These are phyloP conservation scores for Bipolaris oryzae DNA, from an alignment of 2,329 filamentous ascomycete genomes.

Conservation along the genomic window DNA sequence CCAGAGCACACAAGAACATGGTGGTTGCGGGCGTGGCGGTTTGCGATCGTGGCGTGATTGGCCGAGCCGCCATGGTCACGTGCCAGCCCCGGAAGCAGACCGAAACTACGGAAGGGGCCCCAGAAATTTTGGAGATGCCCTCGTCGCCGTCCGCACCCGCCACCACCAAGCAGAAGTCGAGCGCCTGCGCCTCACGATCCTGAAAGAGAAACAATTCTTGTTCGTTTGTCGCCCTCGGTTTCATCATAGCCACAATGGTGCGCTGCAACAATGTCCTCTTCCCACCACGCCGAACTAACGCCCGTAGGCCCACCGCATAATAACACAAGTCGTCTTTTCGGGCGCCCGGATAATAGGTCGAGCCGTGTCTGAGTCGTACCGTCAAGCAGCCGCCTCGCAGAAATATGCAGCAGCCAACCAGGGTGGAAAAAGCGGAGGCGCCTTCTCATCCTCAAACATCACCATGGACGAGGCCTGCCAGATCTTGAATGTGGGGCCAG, in stretches of 20 bases:
- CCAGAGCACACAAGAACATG: not conserved
- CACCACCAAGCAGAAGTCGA: conserved; percentile 8
- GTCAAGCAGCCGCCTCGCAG: conserved; percentile 87
- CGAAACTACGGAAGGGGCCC: conserved; percentile 38
- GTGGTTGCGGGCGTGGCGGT: conserved; percentile 10
- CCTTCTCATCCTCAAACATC: conserved; percentile 71
- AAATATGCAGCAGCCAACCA: conserved; percentile 77
- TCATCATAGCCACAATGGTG: conserved; percentile 32
- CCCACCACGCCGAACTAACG: conserved; percentile 29
- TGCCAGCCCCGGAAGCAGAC: conserved; percentile 27
- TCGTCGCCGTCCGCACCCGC: conserved; percentile 24
- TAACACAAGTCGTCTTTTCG: conserved; percentile 90
- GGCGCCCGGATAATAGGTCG: conserved; percentile 91
- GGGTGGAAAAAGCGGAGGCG: conserved; percentile 56
- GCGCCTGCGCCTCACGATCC: not conserved
- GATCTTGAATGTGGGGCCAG: conserved; percentile 94
- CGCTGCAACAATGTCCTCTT: conserved; percentile 1
- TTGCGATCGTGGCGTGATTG: conserved; percentile 46
- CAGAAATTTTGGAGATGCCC: conserved; percentile 32
- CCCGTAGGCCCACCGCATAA: conserved; percentile 84
- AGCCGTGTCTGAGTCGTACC: conserved; percentile 92
- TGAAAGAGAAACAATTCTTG: not conserved
- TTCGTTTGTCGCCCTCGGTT: not conserved
- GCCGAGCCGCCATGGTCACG: conserved; percentile 29
- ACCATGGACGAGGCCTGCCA: conserved; percentile 96